phyloP scores from a whole-genome alignment of 2,329 filamentous ascomycete genomes.

The Colletotrichum sp. region DNA sequence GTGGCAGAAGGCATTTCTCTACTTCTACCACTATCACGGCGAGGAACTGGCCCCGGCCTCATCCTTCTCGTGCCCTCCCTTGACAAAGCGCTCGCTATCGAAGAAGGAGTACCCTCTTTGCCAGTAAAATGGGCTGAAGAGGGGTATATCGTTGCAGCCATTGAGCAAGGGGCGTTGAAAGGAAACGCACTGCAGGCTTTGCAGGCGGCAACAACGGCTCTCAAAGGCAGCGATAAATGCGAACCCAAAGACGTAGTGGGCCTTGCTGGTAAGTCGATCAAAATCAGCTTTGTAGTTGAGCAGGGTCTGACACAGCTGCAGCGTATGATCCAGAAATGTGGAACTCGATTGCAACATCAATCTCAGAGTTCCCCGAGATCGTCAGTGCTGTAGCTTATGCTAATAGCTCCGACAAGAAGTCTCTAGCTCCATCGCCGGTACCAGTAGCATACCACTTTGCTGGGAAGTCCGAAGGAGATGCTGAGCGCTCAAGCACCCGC shows the following conservation, averaged over 20 bases:
- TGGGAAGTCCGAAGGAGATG: constrained; percentile 18
- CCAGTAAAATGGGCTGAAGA: constrained; percentile 75
- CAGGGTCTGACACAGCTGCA: neutral
- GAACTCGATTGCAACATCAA: neutral
- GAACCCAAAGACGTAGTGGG: neutral
- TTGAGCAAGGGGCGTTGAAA: constrained; percentile 39
- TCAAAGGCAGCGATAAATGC: neutral
- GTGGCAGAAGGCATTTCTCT: neutral
- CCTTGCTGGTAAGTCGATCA: neutral
- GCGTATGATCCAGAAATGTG: neutral
- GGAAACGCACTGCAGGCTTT: neutral
- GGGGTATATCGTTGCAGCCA: constrained; percentile 65
- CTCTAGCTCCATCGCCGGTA: neutral
- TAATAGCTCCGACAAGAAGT: neutral
- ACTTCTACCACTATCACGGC: neutral
- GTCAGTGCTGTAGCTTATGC: neutral
- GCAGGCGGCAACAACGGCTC: neutral
- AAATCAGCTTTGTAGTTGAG: neutral
- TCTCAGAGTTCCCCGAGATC: neutral
- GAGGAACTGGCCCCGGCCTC: neutral
- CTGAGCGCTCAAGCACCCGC: neutral
- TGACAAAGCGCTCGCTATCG: constrained; percentile 16
- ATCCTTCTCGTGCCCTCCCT: neutral
- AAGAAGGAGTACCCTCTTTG: constrained; percentile 52
- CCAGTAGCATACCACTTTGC: constrained; percentile 17